Base-by-base conservation (phyloP, 202 grass and related monocot species). In the Miscanthus sacchariflorus region DNA sequence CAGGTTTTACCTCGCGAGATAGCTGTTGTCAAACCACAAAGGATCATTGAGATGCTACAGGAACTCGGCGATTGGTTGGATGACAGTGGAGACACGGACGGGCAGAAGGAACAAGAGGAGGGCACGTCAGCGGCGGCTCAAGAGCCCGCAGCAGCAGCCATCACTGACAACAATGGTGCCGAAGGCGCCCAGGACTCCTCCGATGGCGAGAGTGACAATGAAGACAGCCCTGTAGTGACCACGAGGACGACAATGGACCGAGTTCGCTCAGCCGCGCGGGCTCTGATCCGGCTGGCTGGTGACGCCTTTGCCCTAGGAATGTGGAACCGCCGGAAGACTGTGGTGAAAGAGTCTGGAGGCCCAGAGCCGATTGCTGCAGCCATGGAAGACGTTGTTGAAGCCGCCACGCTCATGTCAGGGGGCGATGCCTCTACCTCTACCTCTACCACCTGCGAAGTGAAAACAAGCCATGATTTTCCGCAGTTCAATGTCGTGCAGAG, bases 1-100 rank as follows among this genome's bases (percentile, higher is more conserved):
- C 59, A 85, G 83, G 73, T 77, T 13, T 54, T 39, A 3, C 61
- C 72, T 14, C 76, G 13, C 33, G 84, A 86, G 84, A 71, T 79
- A 54, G 65, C 10, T 2, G 7, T 72, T 0, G 63, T 76, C 61
- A 25, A 50, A 15, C 4, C 25, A 6, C 59, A 77, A 40, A 1
- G 1, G 2, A 5, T 54, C 3, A 0, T 0, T 1, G 7, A 77
- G 5, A 35, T 77, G 12, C 25, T 17, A 5, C 3, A 0, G 9
- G 58, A 85, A 67, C 23, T 76, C 42, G 83, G 43, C 3, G 44
- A 68, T 14, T 85, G 83, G 73, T 1, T 69, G 7, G 3, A 9
- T 21, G 54, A 79, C 5, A 33, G 68, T 17, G 61, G 18, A 54
- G 49, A 54, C 49, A 17, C 15, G 4, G 15, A 4, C 59, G 9